phyloP scores from a whole-genome alignment of 2,329 filamentous ascomycete species.

The Cladosporium phlei region DNA sequence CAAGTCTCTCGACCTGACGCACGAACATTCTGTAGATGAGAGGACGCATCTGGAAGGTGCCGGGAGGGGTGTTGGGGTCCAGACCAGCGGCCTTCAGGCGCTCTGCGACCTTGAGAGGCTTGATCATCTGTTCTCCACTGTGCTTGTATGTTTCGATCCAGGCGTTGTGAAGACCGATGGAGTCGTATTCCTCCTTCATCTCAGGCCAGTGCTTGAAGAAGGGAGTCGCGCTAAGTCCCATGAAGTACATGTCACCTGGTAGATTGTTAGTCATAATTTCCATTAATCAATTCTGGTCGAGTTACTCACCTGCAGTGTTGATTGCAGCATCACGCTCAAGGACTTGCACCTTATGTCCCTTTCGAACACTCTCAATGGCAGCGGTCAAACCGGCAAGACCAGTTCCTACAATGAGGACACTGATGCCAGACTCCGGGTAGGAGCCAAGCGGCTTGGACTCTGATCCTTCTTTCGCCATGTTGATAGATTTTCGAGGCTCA shows the following conservation, averaged over 20 bases:
- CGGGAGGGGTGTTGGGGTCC: conserved; percentile 47
- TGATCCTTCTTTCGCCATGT: conserved; percentile 31
- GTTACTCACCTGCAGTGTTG: conserved; percentile 52
- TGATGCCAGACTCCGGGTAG: conserved; percentile 38
- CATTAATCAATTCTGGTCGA: conserved; percentile 17
- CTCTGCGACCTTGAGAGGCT: conserved; percentile 47
- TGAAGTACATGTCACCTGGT: conserved; percentile 57
- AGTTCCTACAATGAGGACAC: conserved; percentile 30
- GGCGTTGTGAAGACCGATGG: conserved; percentile 50
- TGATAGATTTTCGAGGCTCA: conserved; percentile 18
- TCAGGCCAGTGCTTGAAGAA: conserved; percentile 55
- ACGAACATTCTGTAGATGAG: conserved; percentile 54
- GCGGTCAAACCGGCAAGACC: conserved; percentile 29
- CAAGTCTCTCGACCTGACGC: conserved; percentile 43
- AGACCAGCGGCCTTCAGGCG: conserved; percentile 43
- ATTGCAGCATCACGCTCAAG: conserved; percentile 40
- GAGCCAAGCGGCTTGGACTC: conserved; percentile 48
- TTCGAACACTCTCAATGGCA: conserved; percentile 30
- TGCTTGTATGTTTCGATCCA: conserved; percentile 56
- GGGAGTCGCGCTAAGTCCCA: conserved; percentile 52
- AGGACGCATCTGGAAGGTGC: conserved; percentile 53
- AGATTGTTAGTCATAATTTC: neutral
- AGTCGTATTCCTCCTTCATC: conserved; percentile 47
- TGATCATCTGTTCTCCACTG: conserved; percentile 46
- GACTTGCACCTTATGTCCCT: conserved; percentile 30